These are phyloP conservation scores for Arthonia radiata DNA, from an alignment of 495 filamentous ascomycete genomes.

Conservation along the genomic window DNA sequence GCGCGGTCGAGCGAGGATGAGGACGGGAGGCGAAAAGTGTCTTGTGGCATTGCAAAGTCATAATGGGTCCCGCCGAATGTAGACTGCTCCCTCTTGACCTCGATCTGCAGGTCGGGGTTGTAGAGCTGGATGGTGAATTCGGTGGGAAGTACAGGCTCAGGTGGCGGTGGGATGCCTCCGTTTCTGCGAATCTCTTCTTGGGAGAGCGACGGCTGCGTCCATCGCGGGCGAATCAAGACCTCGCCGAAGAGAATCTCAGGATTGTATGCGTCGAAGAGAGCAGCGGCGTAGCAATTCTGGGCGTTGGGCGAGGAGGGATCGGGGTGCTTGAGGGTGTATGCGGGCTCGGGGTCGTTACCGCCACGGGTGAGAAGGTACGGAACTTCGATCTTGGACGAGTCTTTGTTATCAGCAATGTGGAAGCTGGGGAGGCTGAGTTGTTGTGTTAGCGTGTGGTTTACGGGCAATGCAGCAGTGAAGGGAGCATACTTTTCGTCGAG, in stretches of 20 bases:
- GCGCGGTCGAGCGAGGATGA: constrained; percentile 51
- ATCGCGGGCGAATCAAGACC: constrained; percentile 60
- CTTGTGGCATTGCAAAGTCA: constrained; percentile 82
- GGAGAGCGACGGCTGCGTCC: constrained; percentile 47
- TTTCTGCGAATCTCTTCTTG: constrained; percentile 56
- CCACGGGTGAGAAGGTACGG: constrained; percentile 57
- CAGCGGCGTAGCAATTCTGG: constrained; percentile 65
- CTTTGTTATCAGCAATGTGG: too few species aligned
- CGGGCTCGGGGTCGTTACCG: constrained; percentile 51
- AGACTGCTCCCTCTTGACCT: constrained; percentile 41
- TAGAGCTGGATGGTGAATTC: constrained; percentile 71
- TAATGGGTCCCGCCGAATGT: constrained; percentile 46
- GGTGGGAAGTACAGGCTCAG: constrained; percentile 53
- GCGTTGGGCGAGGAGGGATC: constrained; percentile 42
- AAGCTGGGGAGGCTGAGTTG: too few species aligned
- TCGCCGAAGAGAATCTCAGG: constrained; percentile 68
- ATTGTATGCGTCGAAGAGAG: constrained; percentile 61
- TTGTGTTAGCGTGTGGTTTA: too few species aligned
- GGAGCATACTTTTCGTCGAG: too few species aligned
- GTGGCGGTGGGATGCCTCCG: constrained; percentile 38
- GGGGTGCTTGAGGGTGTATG: constrained; percentile 52
- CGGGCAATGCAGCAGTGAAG: too few species aligned
- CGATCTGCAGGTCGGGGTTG: constrained; percentile 70
- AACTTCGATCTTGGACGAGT: too few species aligned
- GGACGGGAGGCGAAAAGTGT: constrained; percentile 59